Evolutionary conservation across 208 protist species (phyloP).

Genomic region (Trypanosoma mega): DNA sequence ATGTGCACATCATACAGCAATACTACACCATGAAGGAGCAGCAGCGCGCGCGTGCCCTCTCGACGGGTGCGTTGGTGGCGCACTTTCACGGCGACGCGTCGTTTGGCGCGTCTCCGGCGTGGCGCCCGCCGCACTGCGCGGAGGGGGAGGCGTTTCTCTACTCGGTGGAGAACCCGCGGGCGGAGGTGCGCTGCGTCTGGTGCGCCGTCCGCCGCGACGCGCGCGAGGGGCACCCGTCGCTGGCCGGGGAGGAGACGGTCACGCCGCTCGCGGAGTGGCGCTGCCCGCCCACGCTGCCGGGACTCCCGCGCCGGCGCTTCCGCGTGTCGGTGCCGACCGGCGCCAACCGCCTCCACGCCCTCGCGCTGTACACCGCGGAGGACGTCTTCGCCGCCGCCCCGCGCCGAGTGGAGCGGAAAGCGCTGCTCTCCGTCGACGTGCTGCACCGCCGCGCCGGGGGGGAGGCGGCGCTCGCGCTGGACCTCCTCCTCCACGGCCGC

Average conservation of each 20-base stretch:
- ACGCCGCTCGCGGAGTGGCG: slow-evolving; percentile 56
- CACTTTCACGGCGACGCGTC: slow-evolving; percentile 39
- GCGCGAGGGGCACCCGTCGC: slow-evolving; percentile 30
- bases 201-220: slow-evolving; percentile 51
- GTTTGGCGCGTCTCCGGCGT: background rate
- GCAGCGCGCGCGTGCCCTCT: slow-evolving; percentile 36
- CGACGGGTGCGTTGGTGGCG: slow-evolving; percentile 40
- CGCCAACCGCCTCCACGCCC: slow-evolving; percentile 48
- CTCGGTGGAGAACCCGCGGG: slow-evolving; percentile 63
- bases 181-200: slow-evolving; percentile 66
- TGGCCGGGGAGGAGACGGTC: slow-evolving; percentile 24
- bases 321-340: slow-evolving; percentile 54
- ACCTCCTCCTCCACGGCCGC: slow-evolving; percentile 73
- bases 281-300: slow-evolving; percentile 73
- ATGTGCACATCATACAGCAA: slow-evolving; percentile 52
- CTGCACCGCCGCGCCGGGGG: slow-evolving; percentile 55
- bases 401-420: slow-evolving; percentile 14
- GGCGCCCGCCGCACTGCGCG: slow-evolving; percentile 32
- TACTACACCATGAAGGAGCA: slow-evolving; percentile 75
- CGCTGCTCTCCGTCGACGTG: slow-evolving; percentile 61
- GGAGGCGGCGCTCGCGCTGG: slow-evolving; percentile 42
- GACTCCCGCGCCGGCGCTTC: slow-evolving; percentile 54
- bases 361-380: slow-evolving; percentile 54
- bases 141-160: slow-evolving; percentile 70
- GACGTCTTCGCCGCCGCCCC: slow-evolving; percentile 66